Conservation (phyloP, 768 basidiomycete species). For the Amanita muscaria region DNA sequence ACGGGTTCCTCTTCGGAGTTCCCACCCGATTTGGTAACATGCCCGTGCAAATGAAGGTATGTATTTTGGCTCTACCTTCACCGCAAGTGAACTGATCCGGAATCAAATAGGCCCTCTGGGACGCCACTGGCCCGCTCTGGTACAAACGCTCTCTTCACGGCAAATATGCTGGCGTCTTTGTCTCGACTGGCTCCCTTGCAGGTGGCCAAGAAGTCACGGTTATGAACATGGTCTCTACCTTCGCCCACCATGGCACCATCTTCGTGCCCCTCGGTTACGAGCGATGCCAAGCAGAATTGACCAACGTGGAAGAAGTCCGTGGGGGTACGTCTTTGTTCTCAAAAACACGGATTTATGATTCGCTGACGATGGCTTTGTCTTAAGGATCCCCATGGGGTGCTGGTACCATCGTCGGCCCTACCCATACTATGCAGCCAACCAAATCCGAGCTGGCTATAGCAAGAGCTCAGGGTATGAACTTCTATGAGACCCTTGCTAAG, state of each 20-base stretch:
- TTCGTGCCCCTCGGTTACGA: conserved; percentile 69
- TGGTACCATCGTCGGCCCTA: conserved; percentile 44
- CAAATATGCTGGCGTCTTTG: conserved; percentile 70
- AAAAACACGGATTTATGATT: neutral
- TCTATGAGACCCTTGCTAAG: conserved; percentile 39
- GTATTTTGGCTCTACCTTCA: neutral
- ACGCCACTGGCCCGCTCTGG: conserved; percentile 67
- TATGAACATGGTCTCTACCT: conserved; percentile 41
- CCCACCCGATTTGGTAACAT: conserved; percentile 78
- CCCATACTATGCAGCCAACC: conserved; percentile 40
- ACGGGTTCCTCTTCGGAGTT: conserved; percentile 71
- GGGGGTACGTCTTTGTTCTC: conserved; percentile 38
- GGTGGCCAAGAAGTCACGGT: conserved; percentile 73
- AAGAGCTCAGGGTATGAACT: conserved; percentile 40
- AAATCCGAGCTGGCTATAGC: conserved; percentile 45
- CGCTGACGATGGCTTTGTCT: conserved; percentile 7
- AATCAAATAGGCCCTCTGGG: conserved; percentile 54
- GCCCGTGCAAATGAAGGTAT: conserved; percentile 72
- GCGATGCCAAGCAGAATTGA: conserved; percentile 31
- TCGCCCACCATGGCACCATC: conserved; percentile 66
- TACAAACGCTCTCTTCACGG: conserved; percentile 48
- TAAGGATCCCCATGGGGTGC: conserved; percentile 73
- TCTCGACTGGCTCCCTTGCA: conserved; percentile 63
- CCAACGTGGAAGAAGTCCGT: conserved; percentile 37
- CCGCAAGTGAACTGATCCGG: neutral